These are phyloP conservation scores for Coriaria nepalensis DNA, from an alignment of 306 rosid genomes.

Conservation along the genomic window DNA sequence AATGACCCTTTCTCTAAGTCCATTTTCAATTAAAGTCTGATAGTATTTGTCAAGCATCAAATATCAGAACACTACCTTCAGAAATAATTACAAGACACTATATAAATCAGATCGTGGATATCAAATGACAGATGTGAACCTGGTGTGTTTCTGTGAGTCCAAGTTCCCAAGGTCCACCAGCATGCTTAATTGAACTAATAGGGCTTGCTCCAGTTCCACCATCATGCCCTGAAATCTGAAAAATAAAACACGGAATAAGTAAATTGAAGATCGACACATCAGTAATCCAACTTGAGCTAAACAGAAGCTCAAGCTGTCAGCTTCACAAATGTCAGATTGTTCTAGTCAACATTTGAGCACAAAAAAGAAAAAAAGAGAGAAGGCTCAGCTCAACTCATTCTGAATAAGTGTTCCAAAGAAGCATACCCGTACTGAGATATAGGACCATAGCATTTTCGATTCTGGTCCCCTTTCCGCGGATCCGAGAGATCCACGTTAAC, in stretches of 20 bases:
- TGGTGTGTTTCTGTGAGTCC: slow-evolving; percentile 94
- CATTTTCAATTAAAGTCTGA: slow-evolving; percentile 79
- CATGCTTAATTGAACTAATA: slow-evolving; percentile 96
- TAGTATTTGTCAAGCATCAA: slow-evolving; percentile 16
- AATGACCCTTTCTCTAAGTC: slow-evolving; percentile 94
- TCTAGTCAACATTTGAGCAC: too few species aligned
- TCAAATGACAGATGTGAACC: slow-evolving; percentile 38
- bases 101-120: slow-evolving; percentile 2
- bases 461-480: too few species aligned
- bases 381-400: too few species aligned
- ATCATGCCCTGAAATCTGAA: slow-evolving; percentile 92
- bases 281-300: too few species aligned
- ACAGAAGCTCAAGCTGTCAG: too few species aligned
- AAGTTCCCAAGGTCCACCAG: slow-evolving; percentile 99
- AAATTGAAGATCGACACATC: too few species aligned
- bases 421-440: too few species aligned
- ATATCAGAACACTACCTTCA: slow-evolving; percentile 4
- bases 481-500: too few species aligned
- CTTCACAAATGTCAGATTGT: too few species aligned
- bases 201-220: slow-evolving; percentile 99
- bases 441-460: too few species aligned
- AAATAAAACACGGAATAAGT: slow-evolving; percentile 6
- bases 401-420: too few species aligned
- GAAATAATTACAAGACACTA: slow-evolving; percentile 7
- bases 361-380: too few species aligned